These are phyloP conservation scores for Chaetomium strumarium DNA, from an alignment of 2,329 filamentous ascomycete genomes.

Conservation along the genomic window DNA sequence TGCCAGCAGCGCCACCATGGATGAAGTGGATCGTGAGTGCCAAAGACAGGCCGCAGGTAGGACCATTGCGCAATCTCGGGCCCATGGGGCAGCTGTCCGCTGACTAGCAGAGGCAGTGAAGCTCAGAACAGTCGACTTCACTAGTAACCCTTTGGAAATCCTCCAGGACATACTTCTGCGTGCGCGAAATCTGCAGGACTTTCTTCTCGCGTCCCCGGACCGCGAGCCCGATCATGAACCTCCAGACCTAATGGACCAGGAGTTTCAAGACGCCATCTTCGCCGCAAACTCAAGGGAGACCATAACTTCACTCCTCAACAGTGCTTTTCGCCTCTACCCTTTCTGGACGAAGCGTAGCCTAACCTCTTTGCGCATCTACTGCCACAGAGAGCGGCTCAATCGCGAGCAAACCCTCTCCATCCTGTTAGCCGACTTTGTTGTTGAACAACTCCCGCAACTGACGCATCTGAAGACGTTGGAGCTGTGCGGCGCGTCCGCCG, in stretches of 20 bases:
- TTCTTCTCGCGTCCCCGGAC: conserved; percentile 25
- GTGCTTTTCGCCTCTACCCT: conserved; percentile 12
- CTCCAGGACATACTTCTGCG: conserved; percentile 20
- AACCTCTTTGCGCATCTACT: conserved; percentile 25
- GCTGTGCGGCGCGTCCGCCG: conserved; percentile 23
- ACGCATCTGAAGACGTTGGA: conserved; percentile 23
- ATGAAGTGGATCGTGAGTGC: conserved; percentile 20
- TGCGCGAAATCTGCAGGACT: conserved; percentile 22
- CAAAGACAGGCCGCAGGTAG: conserved; percentile 20
- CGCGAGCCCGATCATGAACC: conserved; percentile 4
- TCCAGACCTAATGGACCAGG: conserved; percentile 2
- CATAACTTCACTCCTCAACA: not conserved
- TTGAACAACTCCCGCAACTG: conserved; percentile 18
- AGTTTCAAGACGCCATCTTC: conserved; percentile 12
- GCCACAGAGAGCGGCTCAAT: conserved; percentile 21
- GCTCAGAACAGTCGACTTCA: not conserved
- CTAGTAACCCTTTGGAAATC: conserved; percentile 21
- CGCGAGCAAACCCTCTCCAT: conserved; percentile 22
- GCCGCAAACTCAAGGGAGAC: too few species aligned
- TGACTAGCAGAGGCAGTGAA: conserved; percentile 16
- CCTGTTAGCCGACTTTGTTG: conserved; percentile 20
- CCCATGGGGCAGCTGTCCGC: conserved; percentile 5
- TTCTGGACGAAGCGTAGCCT: conserved; percentile 17
- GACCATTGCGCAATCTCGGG: not conserved
- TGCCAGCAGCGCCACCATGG: conserved; percentile 13